Evolutionary conservation across 2,329 filamentous ascomycete species (phyloP).

Genomic region (Myotisia sp.): DNA sequence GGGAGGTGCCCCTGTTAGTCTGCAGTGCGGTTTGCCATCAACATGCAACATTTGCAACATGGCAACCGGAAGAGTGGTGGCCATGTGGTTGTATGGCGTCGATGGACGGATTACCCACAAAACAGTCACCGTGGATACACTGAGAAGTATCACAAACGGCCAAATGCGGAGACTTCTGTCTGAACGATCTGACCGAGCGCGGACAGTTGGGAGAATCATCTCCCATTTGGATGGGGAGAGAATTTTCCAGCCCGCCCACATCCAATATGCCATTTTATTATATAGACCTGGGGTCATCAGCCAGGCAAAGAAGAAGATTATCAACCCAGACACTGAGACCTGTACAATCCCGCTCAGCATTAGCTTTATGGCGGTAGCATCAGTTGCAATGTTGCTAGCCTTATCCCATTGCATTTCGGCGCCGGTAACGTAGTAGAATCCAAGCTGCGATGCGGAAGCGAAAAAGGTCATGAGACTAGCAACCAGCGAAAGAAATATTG

Average conservation of each 20-base stretch:
- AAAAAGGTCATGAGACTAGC: slow-evolving; percentile 15
- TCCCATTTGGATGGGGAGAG: slow-evolving; percentile 11
- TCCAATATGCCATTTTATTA: slow-evolving; percentile 14
- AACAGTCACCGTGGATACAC: slow-evolving; percentile 7
- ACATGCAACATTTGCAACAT: slow-evolving; percentile 14
- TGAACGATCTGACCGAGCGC: slow-evolving; percentile 4
- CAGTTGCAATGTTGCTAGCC: slow-evolving; percentile 18
- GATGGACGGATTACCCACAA: slow-evolving; percentile 17
- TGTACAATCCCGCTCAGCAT: slow-evolving; percentile 20
- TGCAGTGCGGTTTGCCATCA: background rate
- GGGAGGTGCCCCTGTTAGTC: too few species aligned
- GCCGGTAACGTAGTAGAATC: slow-evolving; percentile 21
- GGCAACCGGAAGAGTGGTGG: slow-evolving; percentile 18
- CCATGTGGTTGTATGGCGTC: slow-evolving; percentile 21
- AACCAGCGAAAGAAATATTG: too few species aligned
- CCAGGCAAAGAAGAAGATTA: slow-evolving; percentile 15
- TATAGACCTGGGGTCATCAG: slow-evolving; percentile 13
- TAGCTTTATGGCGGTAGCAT: slow-evolving; percentile 19
- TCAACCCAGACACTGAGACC: slow-evolving; percentile 13
- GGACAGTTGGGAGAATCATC: slow-evolving; percentile 9
- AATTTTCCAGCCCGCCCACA: slow-evolving; percentile 14
- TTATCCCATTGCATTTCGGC: slow-evolving; percentile 21
- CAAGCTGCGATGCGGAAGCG: slow-evolving; percentile 18
- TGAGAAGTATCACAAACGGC: slow-evolving; percentile 12
- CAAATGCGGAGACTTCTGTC: slow-evolving; percentile 11